These are phyloP conservation scores for Aquanectria penicillioides DNA, from an alignment of 2,329 filamentous ascomycete species.

Conservation along the genomic window DNA sequence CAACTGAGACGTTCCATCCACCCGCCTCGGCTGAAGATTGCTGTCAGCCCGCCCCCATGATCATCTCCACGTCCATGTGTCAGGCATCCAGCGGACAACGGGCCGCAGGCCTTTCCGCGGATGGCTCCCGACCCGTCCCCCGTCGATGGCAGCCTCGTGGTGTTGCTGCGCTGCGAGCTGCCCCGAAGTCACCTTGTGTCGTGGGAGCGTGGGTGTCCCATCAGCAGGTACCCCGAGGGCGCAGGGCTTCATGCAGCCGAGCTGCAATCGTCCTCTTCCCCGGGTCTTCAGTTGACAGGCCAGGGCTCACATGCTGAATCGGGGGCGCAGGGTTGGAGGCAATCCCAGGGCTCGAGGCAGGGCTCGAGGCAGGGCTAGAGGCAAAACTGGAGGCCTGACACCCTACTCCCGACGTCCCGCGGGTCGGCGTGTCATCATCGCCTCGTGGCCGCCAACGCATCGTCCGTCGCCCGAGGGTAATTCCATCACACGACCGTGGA, in stretches of 20 bases:
- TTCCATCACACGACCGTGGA: slow-evolving; percentile 15
- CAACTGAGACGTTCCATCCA: slow-evolving; percentile 7
- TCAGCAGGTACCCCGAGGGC: not conserved
- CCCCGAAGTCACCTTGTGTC: not conserved
- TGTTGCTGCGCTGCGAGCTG: not conserved
- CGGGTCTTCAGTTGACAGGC: not conserved
- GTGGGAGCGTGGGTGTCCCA: slow-evolving; percentile 1
- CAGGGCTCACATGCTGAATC: slow-evolving; percentile 8
- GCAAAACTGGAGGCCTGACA: not conserved
- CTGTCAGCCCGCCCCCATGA: slow-evolving; percentile 3
- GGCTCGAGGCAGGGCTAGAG: not conserved
- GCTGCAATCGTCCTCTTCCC: slow-evolving; percentile 7
- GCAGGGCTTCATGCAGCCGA: slow-evolving; percentile 17
- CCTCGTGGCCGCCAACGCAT: slow-evolving; percentile 20
- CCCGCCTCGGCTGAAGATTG: slow-evolving; percentile 13
- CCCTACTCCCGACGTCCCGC: slow-evolving; percentile 10
- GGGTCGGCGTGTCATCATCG: slow-evolving; percentile 2
- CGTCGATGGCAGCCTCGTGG: not conserved
- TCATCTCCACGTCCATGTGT: slow-evolving; percentile 19
- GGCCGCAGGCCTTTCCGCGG: slow-evolving; percentile 7
- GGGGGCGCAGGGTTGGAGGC: too few relatives aligned
- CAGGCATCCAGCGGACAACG: slow-evolving; percentile 16
- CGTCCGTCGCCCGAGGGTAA: not conserved
- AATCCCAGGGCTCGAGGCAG: not conserved
- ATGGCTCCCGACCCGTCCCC: slow-evolving; percentile 2